Percentiles rank a stretch among this genome's conserved stretches.
phyloP scores from a whole-genome alignment of 148 eudicot genomes.

The Drosera capensis region DNA sequence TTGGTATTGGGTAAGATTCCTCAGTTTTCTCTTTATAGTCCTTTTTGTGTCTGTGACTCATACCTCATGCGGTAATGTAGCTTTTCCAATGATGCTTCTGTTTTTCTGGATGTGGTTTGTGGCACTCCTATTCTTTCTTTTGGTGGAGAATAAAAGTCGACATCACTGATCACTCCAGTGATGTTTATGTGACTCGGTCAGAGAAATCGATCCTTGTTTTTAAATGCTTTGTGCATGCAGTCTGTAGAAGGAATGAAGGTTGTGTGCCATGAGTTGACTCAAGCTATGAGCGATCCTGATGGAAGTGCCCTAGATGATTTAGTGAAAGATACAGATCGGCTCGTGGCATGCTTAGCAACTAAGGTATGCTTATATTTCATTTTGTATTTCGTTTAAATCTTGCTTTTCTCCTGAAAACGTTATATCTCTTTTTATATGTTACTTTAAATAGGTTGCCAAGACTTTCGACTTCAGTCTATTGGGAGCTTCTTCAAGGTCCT shows the following conservation, averaged over 20 bases:
- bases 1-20: too few species aligned
- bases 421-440: background rate
- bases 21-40: too few species aligned
- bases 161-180: too few species aligned
- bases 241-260: constrained; percentile 99
- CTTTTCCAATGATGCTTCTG: too few species aligned
- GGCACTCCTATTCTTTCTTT: too few species aligned
- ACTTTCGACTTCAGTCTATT: constrained; percentile 83
- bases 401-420: background rate
- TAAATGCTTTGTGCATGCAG: constrained; percentile 22
- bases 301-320: constrained; percentile 70
- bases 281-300: constrained; percentile 71
- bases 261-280: constrained; percentile 80
- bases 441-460: constrained; percentile 54
- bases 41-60: too few species aligned
- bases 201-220: background rate
- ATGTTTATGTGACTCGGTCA: too few species aligned
- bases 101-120: too few species aligned
- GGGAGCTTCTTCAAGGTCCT: constrained; percentile 96
- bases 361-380: constrained; percentile 27
- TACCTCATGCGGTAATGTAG: too few species aligned
- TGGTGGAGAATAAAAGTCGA: too few species aligned
- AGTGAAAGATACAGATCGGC: constrained; percentile 81
- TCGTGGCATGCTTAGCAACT: constrained; percentile 74
- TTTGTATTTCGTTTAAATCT: background rate